phyloP scores from a whole-genome alignment of 2,329 filamentous ascomycete genomes.

The Paecilomyces sp. region DNA sequence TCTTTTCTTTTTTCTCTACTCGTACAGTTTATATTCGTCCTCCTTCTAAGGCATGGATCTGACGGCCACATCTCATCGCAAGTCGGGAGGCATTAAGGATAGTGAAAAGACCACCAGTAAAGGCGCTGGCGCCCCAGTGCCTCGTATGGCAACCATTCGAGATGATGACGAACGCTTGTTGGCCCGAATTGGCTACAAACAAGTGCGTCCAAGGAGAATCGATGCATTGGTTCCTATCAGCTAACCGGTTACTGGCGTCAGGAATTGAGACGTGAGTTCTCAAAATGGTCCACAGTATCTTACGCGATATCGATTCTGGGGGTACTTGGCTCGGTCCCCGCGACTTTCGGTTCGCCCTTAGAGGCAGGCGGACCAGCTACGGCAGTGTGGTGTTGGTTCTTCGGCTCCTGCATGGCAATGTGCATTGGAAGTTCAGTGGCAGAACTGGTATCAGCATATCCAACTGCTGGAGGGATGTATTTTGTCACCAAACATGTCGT shows the following conservation, averaged over 20 bases:
- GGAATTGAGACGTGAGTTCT: conserved; percentile 58
- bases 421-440: conserved; percentile 60
- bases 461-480: conserved; percentile 62
- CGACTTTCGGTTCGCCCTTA: conserved; percentile 55
- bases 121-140: background rate
- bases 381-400: conserved; percentile 59
- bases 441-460: conserved; percentile 59
- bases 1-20: background rate
- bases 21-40: background rate
- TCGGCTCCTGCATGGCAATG: conserved; percentile 58
- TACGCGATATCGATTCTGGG: conserved; percentile 61
- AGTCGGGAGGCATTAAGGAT: conserved; percentile 1
- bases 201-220: conserved; percentile 35
- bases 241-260: conserved; percentile 20
- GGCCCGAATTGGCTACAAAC: conserved; percentile 56
- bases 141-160: conserved; percentile 35
- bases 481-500: conserved; percentile 62
- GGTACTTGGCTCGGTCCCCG: conserved; percentile 58
- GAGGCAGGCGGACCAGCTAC: conserved; percentile 55
- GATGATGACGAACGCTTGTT: conserved; percentile 56
- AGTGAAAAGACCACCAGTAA: conserved; percentile 2
- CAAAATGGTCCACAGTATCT: conserved; percentile 59
- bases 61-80: conserved; percentile 5
- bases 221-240: background rate
- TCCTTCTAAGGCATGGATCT: conserved; percentile 6